Evolutionary conservation across 2,329 filamentous ascomycete genomes (phyloP), one percentile per base, ranked within the genome.

Genomic region (Oidium heveae): DNA sequence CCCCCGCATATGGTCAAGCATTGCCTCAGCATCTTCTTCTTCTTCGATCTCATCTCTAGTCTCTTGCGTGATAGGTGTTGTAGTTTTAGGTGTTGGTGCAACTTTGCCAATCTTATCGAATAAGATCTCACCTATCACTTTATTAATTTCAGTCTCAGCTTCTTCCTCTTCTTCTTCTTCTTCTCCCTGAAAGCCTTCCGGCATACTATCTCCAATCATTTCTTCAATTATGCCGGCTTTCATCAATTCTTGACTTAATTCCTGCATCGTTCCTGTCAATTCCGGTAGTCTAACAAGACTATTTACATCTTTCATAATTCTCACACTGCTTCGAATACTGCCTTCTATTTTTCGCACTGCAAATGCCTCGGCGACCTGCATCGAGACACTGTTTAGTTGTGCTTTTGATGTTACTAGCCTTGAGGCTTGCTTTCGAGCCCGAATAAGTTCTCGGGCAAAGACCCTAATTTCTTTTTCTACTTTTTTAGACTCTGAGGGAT

Each of bases 361-460:
- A 68, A 96, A 96, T 1, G 91, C 88, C 70, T 96, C 89, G 64
- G 88, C 86, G 64, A 98, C 89, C 69, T 96, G 91, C 87, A 96
- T 94, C 68, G 89, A 82, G 46, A 98, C 89, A 60, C 83, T 89
- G 65, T 82, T 80, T 51, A 98, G 76, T 69, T 96, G 91, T 1
- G 91, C 91, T 66, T 93, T 93, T 62, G 82, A 83, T 0, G 89
- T 96, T 18, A 82, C 74, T 41, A 96, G 74, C 4, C 91, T 79
- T 33, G 74, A 70, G 18, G 74, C 75, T 58, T 87, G 80, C 66
- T 82, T 85, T 59, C 91, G 84, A 57, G 86, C 77, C 54, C 84
- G 80, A 58, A 96, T 78, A 52, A 96, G 76, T 68, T 95, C 89
- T 60, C 80, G 76, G 24, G 91, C 91, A 67, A 95, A 94, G 59